Evolutionary conservation across 2,329 filamentous ascomycete genomes (phyloP).

Genomic region (Botrytis medusae): DNA sequence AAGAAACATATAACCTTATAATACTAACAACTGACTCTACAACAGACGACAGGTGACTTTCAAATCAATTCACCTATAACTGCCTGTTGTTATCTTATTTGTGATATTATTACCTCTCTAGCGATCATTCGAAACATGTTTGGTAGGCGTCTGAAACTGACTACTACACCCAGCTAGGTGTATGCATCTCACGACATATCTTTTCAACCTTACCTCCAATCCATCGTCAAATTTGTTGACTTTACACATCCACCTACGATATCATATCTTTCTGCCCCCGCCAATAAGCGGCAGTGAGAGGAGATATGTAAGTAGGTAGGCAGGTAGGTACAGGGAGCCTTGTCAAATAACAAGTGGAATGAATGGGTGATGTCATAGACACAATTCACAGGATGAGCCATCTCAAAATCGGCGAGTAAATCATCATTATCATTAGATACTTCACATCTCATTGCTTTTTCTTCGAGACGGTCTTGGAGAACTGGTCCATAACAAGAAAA

Average conservation of each 20-base stretch:
- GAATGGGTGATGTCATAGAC: not conserved
- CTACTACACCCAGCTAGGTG: not conserved
- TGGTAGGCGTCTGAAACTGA: not conserved
- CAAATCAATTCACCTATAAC: not conserved
- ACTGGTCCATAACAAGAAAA: not conserved
- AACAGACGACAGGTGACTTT: not conserved
- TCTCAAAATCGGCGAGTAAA: not conserved
- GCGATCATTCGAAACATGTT: not conserved
- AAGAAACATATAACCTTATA: not conserved
- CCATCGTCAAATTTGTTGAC: not conserved
- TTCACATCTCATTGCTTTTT: not conserved
- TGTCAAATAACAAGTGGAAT: not conserved
- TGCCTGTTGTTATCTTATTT: not conserved
- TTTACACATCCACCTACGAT: not conserved
- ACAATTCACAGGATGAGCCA: not conserved
- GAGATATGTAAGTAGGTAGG: not conserved
- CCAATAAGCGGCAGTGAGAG: not conserved
- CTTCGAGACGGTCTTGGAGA: not conserved
- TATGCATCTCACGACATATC: not conserved
- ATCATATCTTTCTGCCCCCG: not conserved
- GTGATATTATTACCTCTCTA: not conserved
- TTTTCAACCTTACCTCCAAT: not conserved
- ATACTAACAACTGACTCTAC: not conserved
- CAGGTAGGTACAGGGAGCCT: not conserved
- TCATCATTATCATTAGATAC: not conserved